Percentiles rank a stretch among this genome's conserved stretches.
Evolutionary conservation across 1,284 basidiomycete species (phyloP).

Genomic region (Leccinum fuscescens): DNA sequence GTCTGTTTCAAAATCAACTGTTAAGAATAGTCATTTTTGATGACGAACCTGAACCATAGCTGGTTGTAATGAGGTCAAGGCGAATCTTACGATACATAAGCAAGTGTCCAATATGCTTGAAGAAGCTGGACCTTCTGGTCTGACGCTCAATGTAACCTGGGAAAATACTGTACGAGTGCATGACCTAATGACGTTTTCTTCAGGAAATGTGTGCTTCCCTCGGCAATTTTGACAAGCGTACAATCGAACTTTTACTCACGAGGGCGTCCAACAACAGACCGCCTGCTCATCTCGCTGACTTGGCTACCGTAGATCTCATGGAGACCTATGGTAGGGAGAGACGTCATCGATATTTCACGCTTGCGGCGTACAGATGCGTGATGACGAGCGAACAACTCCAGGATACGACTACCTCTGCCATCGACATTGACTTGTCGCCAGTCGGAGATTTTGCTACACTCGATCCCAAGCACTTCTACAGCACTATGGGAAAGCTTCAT

Average conservation of each 20-base stretch:
- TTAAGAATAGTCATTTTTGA: not conserved
- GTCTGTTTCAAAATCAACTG: slow-evolving; percentile 8
- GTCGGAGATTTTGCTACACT: slow-evolving; percentile 54
- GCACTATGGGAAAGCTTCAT: slow-evolving; percentile 40
- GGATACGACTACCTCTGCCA: slow-evolving; percentile 41
- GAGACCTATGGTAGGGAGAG: slow-evolving; percentile 80
- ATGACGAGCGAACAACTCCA: slow-evolving; percentile 60
- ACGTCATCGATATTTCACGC: slow-evolving; percentile 74
- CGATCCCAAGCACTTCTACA: slow-evolving; percentile 51
- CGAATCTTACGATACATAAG: slow-evolving; percentile 66
- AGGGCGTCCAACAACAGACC: slow-evolving; percentile 63
- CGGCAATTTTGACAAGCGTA: slow-evolving; percentile 72
- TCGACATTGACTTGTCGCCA: slow-evolving; percentile 45
- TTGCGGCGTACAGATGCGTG: slow-evolving; percentile 55
- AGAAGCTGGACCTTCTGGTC: slow-evolving; percentile 59
- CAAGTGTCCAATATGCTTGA: slow-evolving; percentile 73
- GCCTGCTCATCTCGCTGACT: slow-evolving; percentile 67
- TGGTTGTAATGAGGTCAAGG: slow-evolving; percentile 42
- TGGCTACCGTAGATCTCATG: slow-evolving; percentile 63
- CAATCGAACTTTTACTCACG: slow-evolving; percentile 71
- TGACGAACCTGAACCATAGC: slow-evolving; percentile 16
- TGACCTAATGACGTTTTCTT: slow-evolving; percentile 13
- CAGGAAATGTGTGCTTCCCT: slow-evolving; percentile 69
- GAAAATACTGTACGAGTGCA: slow-evolving; percentile 5
- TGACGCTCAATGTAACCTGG: slow-evolving; percentile 63